Evolutionary conservation across 1,284 basidiomycete species (phyloP).

Genomic region (Trametes versicolor): DNA sequence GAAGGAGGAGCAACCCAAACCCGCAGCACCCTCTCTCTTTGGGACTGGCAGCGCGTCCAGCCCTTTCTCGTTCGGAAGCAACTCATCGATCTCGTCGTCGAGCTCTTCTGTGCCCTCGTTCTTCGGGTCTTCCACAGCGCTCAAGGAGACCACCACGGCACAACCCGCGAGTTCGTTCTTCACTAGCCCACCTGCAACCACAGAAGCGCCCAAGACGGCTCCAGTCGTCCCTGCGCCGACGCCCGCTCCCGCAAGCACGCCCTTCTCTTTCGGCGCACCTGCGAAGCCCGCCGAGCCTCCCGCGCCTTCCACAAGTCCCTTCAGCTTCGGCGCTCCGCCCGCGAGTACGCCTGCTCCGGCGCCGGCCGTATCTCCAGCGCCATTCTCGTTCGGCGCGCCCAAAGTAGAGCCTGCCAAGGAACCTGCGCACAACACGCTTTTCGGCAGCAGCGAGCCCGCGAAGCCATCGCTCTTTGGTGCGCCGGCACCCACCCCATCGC

Average conservation of each 20-base stretch:
- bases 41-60: constrained; percentile 3
- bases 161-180: constrained; percentile 19
- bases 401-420: constrained; percentile 33
- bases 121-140: constrained; percentile 19
- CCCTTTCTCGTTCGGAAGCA: constrained; percentile 21
- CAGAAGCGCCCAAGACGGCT: not conserved
- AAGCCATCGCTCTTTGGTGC: constrained; percentile 31
- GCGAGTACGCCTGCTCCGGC: constrained; percentile 14
- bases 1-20: constrained; percentile 12
- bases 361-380: constrained; percentile 18
- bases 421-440: constrained; percentile 26
- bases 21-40: constrained; percentile 18
- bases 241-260: constrained; percentile 4
- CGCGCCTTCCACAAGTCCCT: constrained; percentile 23
- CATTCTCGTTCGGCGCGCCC: constrained; percentile 28
- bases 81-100: not conserved
- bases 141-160: constrained; percentile 17
- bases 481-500: constrained; percentile 30
- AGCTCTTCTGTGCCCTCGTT: constrained; percentile 15
- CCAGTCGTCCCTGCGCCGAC: constrained; percentile 16
- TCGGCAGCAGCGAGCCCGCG: constrained; percentile 20
- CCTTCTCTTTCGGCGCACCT: constrained; percentile 35
- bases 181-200: not conserved
- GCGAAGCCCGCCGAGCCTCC: constrained; percentile 33
- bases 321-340: constrained; percentile 29